Conservation (phyloP, 2,329 filamentous ascomycete genomes). For the Juglanconis sp. region DNA sequence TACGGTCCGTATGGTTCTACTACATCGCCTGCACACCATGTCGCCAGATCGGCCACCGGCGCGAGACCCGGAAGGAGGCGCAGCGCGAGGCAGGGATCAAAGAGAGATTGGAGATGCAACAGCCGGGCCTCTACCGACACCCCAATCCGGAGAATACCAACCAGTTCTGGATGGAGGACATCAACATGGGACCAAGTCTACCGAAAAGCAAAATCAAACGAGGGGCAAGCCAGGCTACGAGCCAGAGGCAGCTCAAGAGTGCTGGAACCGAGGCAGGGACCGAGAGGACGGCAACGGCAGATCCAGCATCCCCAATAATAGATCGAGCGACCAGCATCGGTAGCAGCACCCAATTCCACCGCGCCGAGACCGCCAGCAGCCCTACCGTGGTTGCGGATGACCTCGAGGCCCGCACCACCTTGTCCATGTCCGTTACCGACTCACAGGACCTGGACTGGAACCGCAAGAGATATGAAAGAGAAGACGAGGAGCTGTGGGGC, state of each 20-base stretch:
- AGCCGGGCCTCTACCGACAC: constrained; percentile 74
- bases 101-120: constrained; percentile 61
- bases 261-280: constrained; percentile 44
- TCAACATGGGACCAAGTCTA: constrained; percentile 72
- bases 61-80: constrained; percentile 68
- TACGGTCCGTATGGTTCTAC: constrained; percentile 78
- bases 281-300: constrained; percentile 28
- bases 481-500: constrained; percentile 86
- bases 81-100: constrained; percentile 65
- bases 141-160: constrained; percentile 83
- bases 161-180: constrained; percentile 84
- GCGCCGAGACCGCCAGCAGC: constrained; percentile 35
- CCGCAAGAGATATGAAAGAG: constrained; percentile 73
- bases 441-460: constrained; percentile 61
- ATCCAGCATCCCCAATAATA: constrained; percentile 38
- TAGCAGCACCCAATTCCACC: constrained; percentile 30
- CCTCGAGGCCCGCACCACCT: constrained; percentile 34
- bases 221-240: constrained; percentile 51
- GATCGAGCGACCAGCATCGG: constrained; percentile 22
- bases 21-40: constrained; percentile 77
- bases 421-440: constrained; percentile 33
- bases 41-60: constrained; percentile 64
- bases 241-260: constrained; percentile 58
- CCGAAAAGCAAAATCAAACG: constrained; percentile 48
- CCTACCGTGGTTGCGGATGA: constrained; percentile 48